A percentile compares a stretch with the other conserved stretches of the same genome.
Conservation (phyloP, 208 protist genomes). For the Trypanosoma melophagium region DNA sequence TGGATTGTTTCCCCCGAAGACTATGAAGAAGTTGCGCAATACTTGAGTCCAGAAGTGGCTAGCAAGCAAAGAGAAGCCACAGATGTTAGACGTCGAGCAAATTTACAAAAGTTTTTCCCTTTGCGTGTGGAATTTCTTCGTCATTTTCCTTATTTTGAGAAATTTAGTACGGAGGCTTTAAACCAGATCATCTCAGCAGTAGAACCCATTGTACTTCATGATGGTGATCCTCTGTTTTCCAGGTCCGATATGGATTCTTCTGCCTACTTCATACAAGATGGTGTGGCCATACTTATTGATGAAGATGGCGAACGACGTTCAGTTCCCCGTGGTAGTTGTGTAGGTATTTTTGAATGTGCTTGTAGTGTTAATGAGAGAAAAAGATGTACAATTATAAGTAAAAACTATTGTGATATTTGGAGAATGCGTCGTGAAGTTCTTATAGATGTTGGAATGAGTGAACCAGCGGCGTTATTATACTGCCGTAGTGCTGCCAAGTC, state of each 20-base stretch:
- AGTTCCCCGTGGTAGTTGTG: conserved; percentile 66
- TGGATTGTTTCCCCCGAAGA: conserved; percentile 80
- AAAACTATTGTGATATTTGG: conserved; percentile 91
- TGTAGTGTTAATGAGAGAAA: conserved; percentile 85
- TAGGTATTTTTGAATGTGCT: conserved; percentile 88
- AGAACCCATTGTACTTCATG: conserved; percentile 83
- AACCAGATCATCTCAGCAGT: conserved; percentile 57
- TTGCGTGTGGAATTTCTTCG: conserved; percentile 70
- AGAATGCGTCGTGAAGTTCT: conserved; percentile 65
- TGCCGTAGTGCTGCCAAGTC: conserved; percentile 70
- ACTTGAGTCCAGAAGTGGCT: conserved; percentile 69
- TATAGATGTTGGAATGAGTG: conserved; percentile 83
- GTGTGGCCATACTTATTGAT: conserved; percentile 56
- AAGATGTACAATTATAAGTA: conserved; percentile 62
- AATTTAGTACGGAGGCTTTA: conserved; percentile 63
- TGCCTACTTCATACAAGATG: conserved; percentile 85
- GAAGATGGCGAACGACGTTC: conserved; percentile 31
- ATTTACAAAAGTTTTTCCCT: conserved; percentile 83
- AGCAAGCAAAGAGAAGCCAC: conserved; percentile 85
- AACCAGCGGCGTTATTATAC: conserved; percentile 79
- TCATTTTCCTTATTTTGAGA: conserved; percentile 78
- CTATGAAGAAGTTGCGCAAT: conserved; percentile 76
- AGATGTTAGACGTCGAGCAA: conserved; percentile 76
- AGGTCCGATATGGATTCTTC: conserved; percentile 68
- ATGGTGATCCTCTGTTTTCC: conserved; percentile 71